Evolutionary conservation across 2,329 filamentous ascomycete genomes (phyloP).

Genomic region (Alternaria arborescens): DNA sequence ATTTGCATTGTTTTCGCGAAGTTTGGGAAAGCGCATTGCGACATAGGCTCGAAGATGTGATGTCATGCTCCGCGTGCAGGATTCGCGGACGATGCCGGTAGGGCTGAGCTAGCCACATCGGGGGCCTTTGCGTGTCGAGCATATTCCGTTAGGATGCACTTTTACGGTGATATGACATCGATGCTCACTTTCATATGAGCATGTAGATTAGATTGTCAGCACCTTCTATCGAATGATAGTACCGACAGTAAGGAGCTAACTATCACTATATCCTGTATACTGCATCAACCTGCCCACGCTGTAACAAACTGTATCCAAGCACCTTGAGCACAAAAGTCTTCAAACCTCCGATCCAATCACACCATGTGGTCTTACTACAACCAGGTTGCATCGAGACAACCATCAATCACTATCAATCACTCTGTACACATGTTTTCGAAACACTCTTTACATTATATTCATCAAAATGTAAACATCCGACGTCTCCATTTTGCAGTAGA

Average conservation of each 20-base stretch:
- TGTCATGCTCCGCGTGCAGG: constrained; percentile 17
- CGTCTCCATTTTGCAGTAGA: no score
- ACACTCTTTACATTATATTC: no score
- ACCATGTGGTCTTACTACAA: no score
- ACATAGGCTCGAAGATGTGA: constrained; percentile 20
- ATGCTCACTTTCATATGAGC: not conserved
- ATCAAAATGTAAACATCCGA: no score
- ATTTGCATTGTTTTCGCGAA: constrained; percentile 19
- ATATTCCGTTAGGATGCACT: not conserved
- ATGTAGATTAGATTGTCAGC: not conserved
- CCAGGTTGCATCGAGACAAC: no score
- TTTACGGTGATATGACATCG: not conserved
- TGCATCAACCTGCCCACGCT: not conserved
- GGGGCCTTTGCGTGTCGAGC: not conserved
- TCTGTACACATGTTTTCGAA: no score
- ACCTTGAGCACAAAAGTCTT: not conserved
- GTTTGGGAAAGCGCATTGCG: constrained; percentile 22
- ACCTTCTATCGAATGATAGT: not conserved
- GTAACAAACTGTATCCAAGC: not conserved
- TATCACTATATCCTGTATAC: not conserved
- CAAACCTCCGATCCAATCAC: not conserved
- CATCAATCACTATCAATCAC: no score
- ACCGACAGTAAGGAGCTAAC: not conserved
- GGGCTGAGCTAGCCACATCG: constrained; percentile 12
- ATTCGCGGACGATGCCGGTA: constrained; percentile 3